These are phyloP conservation scores for Colletotrichum echinochloae DNA, from an alignment of 2,329 filamentous ascomycete genomes.

Conservation along the genomic window DNA sequence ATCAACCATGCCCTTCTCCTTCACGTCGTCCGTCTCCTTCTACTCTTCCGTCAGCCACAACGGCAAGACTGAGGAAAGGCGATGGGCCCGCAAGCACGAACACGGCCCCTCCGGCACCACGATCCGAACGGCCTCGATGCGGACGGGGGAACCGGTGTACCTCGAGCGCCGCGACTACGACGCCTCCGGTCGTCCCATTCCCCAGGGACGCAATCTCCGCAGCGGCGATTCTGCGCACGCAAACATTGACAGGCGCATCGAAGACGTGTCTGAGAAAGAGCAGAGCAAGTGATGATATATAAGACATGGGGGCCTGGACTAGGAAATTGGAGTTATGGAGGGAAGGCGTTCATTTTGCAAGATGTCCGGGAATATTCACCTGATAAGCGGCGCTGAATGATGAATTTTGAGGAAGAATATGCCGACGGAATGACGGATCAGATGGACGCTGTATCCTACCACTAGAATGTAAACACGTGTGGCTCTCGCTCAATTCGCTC, in stretches of 20 bases:
- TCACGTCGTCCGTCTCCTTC: slow-evolving; percentile 28
- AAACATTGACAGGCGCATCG: slow-evolving; percentile 16
- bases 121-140: slow-evolving; percentile 25
- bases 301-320: neutral
- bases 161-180: slow-evolving; percentile 29
- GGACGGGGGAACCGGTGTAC: slow-evolving; percentile 16
- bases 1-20: slow-evolving; percentile 18
- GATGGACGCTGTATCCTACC: neutral
- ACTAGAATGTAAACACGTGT: neutral
- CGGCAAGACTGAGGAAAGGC: slow-evolving; percentile 28
- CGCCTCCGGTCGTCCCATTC: slow-evolving; percentile 16
- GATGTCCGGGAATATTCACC: neutral
- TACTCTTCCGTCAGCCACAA: slow-evolving; percentile 28
- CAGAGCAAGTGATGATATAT: neutral
- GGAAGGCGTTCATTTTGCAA: neutral
- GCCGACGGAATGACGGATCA: neutral
- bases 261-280: slow-evolving; percentile 27
- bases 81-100: slow-evolving; percentile 24
- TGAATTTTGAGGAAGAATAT: neutral
- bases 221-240: neutral
- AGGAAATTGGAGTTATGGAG: neutral
- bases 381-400: neutral
- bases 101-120: slow-evolving; percentile 7
- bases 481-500: neutral
- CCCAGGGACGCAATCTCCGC: slow-evolving; percentile 18